These are phyloP conservation scores for Sporothrix variecibatus DNA, from an alignment of 2,329 filamentous ascomycete species.

Conservation along the genomic window DNA sequence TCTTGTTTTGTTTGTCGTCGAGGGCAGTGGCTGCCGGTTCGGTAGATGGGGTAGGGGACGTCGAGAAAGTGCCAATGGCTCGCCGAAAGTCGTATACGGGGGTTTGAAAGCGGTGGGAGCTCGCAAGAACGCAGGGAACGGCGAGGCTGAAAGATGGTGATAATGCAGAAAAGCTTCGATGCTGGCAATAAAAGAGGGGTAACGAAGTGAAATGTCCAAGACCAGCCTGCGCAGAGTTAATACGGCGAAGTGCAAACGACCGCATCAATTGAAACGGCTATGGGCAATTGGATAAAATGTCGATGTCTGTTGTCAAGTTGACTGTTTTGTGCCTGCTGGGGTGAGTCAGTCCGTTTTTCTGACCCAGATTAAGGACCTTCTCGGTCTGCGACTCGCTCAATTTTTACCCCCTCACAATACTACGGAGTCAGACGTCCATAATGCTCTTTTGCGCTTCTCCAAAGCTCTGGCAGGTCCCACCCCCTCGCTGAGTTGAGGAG, in stretches of 20 bases:
- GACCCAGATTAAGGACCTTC: conserved; percentile 2
- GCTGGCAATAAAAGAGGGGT: not conserved
- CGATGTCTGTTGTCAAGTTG: not conserved
- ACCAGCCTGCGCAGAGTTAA: conserved; percentile 25
- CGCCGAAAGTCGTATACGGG: conserved; percentile 6
- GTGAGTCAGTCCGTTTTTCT: conserved; percentile 12
- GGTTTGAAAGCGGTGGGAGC: not conserved
- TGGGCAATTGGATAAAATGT: not conserved
- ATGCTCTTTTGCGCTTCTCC: conserved; percentile 7
- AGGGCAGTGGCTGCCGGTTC: not conserved
- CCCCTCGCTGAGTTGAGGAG: not conserved
- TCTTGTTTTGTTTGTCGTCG: not conserved
- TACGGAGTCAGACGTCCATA: not conserved
- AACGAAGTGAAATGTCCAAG: conserved; percentile 17
- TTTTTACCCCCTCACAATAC: not conserved
- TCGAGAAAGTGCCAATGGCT: conserved; percentile 14
- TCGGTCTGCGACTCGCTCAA: conserved; percentile 3
- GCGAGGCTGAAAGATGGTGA: conserved; percentile 8
- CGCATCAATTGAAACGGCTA: conserved; percentile 28
- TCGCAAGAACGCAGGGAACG: not conserved
- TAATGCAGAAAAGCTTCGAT: not conserved
- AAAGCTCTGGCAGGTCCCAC: conserved; percentile 17
- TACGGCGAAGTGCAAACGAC: conserved; percentile 17
- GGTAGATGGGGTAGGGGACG: not conserved
- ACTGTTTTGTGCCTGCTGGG: not conserved